Percentiles rank a stretch among this genome's conserved stretches.
phyloP scores from a whole-genome alignment of 192 early-diverging fungal genomes.

The Anaeromyces robustus region DNA sequence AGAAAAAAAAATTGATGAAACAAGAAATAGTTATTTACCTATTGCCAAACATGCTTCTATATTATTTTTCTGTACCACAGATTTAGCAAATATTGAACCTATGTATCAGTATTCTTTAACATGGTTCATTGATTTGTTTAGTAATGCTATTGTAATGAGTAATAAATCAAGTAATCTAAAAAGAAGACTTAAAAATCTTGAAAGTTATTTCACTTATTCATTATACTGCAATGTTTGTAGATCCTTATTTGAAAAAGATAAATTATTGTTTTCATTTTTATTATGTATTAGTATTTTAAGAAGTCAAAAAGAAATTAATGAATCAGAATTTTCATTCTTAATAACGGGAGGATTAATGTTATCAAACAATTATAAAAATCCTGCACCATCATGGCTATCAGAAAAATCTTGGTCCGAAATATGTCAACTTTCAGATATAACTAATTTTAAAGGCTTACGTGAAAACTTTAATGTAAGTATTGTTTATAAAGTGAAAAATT shows the following conservation, averaged over 20 bases:
- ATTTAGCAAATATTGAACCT: conserved; percentile 47
- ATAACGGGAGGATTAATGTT: conserved; percentile 36
- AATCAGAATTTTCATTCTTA: conserved; percentile 32
- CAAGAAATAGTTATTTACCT: conserved; percentile 43
- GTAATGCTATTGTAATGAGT: conserved; percentile 28
- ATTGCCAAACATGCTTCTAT: conserved; percentile 46
- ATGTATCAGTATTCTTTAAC: conserved; percentile 54
- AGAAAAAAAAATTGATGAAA: conserved; percentile 50
- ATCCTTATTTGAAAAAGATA: conserved; percentile 49
- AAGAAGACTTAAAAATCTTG: conserved; percentile 19
- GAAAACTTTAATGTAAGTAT: conserved; percentile 21
- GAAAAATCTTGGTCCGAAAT: conserved; percentile 42
- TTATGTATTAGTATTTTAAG: conserved; percentile 28
- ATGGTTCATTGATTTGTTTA: conserved; percentile 51
- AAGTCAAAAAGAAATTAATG: conserved; percentile 27
- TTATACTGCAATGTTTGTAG: conserved; percentile 40
- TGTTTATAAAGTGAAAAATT: too few relatives aligned
- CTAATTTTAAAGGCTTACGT: conserved; percentile 28
- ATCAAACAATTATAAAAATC: background rate
- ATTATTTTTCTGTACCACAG: conserved; percentile 50
- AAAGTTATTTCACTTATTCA: conserved; percentile 37
- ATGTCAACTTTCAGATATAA: conserved; percentile 24
- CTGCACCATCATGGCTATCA: conserved; percentile 26
- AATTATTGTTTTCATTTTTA: conserved; percentile 41
- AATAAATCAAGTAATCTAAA: conserved; percentile 37